Percentiles rank a stretch among this genome's conserved stretches.
These are phyloP conservation scores for Neurospora sp. DNA, from an alignment of 2,329 filamentous ascomycete genomes.

Conservation along the genomic window DNA sequence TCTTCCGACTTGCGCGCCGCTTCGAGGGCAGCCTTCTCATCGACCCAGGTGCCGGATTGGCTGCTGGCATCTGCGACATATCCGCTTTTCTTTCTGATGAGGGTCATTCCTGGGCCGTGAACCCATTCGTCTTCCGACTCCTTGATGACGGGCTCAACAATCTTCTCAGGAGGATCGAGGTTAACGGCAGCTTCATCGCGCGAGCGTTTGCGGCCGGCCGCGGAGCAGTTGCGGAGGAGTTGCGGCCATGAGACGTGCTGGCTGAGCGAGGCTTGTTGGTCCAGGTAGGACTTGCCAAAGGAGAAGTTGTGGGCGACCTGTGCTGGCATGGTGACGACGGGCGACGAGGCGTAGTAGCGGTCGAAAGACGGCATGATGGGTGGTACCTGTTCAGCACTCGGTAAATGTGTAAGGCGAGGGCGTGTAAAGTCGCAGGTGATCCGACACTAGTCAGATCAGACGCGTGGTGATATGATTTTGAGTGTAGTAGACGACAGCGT, in stretches of 20 bases:
- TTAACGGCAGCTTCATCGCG: slow-evolving; percentile 63
- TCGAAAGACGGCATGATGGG: slow-evolving; percentile 34
- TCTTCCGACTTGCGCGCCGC: slow-evolving; percentile 32
- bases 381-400: slow-evolving; percentile 19
- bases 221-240: slow-evolving; percentile 20
- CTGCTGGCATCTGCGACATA: slow-evolving; percentile 53
- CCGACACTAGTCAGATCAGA: slow-evolving; percentile 15
- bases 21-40: slow-evolving; percentile 51
- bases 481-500: background rate
- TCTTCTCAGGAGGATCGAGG: slow-evolving; percentile 48
- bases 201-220: slow-evolving; percentile 66
- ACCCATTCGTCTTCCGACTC: slow-evolving; percentile 56
- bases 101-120: slow-evolving; percentile 65
- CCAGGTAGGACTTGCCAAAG: slow-evolving; percentile 30
- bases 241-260: slow-evolving; percentile 25
- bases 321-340: slow-evolving; percentile 37
- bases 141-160: slow-evolving; percentile 32
- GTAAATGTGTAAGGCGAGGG: slow-evolving; percentile 18
- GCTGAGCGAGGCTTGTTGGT: slow-evolving; percentile 29
- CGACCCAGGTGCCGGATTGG: slow-evolving; percentile 64
- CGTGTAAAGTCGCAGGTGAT: slow-evolving; percentile 19
- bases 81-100: slow-evolving; percentile 54
- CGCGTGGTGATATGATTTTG: slow-evolving; percentile 2
- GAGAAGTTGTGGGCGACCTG: slow-evolving; percentile 32
- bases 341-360: slow-evolving; percentile 33